Percentiles rank a stretch among this genome's conserved stretches.
Conservation (phyloP, 345 rosid species). For the Rhodamnia rubescens region DNA sequence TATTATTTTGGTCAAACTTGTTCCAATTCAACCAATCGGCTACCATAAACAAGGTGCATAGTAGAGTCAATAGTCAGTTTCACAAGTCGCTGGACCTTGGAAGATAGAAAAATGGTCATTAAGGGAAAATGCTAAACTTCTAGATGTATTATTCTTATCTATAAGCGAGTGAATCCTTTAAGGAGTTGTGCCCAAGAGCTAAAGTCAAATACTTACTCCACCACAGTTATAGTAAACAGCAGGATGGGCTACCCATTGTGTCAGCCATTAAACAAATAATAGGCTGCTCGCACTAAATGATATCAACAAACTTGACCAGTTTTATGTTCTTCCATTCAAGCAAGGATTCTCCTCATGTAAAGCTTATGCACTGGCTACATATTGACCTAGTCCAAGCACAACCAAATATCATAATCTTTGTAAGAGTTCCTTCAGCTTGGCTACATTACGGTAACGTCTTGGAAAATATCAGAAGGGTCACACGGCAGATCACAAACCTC, state of each 20-base stretch:
- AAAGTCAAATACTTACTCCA: not conserved
- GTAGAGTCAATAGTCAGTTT: not conserved
- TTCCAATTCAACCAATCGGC: not conserved
- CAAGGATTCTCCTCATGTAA: not conserved
- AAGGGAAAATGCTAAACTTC: not conserved
- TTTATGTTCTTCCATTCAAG: not conserved
- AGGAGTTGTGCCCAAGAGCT: not conserved
- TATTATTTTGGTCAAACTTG: not conserved
- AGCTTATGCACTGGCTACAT: not conserved
- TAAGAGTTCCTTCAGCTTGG: not conserved
- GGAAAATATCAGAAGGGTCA: not conserved
- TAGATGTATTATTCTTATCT: not conserved
- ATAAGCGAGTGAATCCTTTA: not conserved
- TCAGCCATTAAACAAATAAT: not conserved
- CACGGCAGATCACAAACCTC: slow-evolving; percentile 46
- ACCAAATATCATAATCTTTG: not conserved
- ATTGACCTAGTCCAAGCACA: not conserved
- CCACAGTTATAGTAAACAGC: not conserved
- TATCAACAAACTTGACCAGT: not conserved
- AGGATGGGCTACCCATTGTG: not conserved
- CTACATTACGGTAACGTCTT: not conserved
- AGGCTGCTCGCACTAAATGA: not conserved
- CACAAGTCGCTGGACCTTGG: not conserved
- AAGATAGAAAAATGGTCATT: not conserved
- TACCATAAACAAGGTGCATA: not conserved